These are phyloP conservation scores for Fraxinus nigra DNA, from an alignment of 305 asterid genomes.

Conservation along the genomic window DNA sequence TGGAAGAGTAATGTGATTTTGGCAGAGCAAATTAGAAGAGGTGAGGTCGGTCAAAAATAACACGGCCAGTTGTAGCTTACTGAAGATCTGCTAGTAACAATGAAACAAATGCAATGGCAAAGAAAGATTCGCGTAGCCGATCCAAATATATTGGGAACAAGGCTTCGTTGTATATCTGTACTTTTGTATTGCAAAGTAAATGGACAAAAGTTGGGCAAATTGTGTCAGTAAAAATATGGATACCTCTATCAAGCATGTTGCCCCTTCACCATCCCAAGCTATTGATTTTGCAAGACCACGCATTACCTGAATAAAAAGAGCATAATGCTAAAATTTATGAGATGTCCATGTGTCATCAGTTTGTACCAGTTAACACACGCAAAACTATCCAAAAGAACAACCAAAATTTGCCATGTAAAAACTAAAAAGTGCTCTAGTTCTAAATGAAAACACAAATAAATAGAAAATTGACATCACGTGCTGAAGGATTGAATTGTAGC, in stretches of 20 bases:
- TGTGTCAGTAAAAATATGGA: constrained; percentile 3
- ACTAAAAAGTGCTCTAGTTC: background rate
- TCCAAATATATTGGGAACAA: background rate
- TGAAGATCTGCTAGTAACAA: background rate
- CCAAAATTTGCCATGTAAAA: background rate
- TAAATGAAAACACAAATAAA: background rate
- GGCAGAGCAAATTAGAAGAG: background rate
- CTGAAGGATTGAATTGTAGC: background rate
- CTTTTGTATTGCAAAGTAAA: background rate
- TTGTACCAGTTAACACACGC: constrained; percentile 1
- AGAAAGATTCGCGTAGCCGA: background rate
- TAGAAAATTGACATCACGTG: background rate
- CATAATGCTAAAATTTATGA: constrained; percentile 1
- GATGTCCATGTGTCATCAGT: background rate
- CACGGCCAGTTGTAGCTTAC: background rate
- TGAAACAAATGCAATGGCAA: background rate
- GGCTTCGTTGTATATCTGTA: background rate
- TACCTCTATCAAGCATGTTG: constrained; percentile 98
- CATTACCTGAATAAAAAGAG: constrained; percentile 66
- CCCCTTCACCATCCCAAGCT: constrained; percentile 99
- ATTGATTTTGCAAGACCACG: constrained; percentile 96
- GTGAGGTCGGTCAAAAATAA: background rate
- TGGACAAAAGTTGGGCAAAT: background rate
- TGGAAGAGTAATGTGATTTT: background rate
- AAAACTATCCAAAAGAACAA: background rate